Evolutionary conservation across 352 stramenopile genomes (phyloP).

Genomic region (Peronospora tabacina): DNA sequence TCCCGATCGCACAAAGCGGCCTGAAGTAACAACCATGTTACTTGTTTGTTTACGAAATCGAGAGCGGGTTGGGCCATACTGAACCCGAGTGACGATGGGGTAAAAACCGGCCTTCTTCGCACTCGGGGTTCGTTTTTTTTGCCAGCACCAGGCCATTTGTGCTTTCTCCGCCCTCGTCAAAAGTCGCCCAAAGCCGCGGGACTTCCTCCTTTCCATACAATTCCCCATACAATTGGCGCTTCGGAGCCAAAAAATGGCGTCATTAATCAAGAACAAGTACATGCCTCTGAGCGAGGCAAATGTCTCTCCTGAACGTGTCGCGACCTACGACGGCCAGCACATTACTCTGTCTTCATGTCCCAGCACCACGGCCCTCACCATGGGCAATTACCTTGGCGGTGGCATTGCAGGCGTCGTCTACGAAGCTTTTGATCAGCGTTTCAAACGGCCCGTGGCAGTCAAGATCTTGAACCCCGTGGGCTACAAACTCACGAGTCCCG

Average conservation of each 20-base stretch:
- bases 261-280: conserved; percentile 73
- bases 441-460: conserved; percentile 85
- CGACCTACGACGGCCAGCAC: conserved; percentile 71
- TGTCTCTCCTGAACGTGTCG: conserved; percentile 65
- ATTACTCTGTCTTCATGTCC: conserved; percentile 40
- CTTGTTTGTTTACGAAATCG: no score
- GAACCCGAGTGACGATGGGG: no score
- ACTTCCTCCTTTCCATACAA: no score
- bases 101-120: no score
- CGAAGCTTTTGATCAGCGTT: conserved; percentile 78
- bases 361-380: conserved; percentile 39
- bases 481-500: conserved; percentile 85
- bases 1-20: no score
- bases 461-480: conserved; percentile 97
- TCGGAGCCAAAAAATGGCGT: conserved; percentile 14
- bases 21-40: no score
- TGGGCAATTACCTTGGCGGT: conserved; percentile 90
- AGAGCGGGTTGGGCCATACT: no score
- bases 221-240: no score
- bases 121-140: no score
- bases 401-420: conserved; percentile 91
- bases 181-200: no score
- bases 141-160: no score
- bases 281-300: conserved; percentile 82
- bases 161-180: no score